These are phyloP conservation scores for Penicillium sp. DNA, from an alignment of 2,329 filamentous ascomycete species.

Conservation along the genomic window DNA sequence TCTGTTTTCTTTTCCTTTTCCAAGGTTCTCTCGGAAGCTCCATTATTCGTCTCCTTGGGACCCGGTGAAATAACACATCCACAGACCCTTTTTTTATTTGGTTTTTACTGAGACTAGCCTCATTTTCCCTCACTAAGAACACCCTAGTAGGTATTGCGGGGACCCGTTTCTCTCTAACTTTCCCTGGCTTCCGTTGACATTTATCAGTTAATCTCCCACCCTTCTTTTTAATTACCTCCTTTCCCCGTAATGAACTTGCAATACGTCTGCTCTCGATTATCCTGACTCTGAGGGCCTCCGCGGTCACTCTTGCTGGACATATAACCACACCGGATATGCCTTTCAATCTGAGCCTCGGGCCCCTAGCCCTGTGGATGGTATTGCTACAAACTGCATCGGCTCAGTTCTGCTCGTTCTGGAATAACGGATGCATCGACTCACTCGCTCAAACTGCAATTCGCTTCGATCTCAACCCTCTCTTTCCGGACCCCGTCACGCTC, in stretches of 20 bases:
- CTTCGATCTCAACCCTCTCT: conserved; percentile 37
- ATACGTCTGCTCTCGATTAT: conserved; percentile 18
- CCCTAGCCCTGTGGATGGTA: conserved; percentile 19
- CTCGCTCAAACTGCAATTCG: conserved; percentile 39
- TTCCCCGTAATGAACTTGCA: conserved; percentile 28
- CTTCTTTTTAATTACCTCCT: not conserved
- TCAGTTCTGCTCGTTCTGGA: conserved; percentile 39
- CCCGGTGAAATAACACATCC: not conserved
- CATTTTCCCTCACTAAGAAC: not conserved
- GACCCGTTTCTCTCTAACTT: conserved; percentile 19
- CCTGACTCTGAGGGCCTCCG: conserved; percentile 24
- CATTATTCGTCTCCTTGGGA: not conserved
- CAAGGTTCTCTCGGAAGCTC: not conserved
- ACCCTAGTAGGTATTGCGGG: conserved; percentile 23
- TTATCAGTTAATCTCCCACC: conserved; percentile 1
- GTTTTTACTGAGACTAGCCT: not conserved
- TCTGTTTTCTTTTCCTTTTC: not conserved
- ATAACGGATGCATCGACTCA: conserved; percentile 38
- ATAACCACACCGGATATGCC: conserved; percentile 22
- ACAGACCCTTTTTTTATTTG: not conserved
- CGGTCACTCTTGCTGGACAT: conserved; percentile 23
- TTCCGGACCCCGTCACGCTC: conserved; percentile 33
- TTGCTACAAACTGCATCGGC: conserved; percentile 25
- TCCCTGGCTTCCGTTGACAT: not conserved
- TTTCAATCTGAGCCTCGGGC: not conserved